Conservation (phyloP, 2,329 filamentous ascomycete species). For the Pochonia chlamydosporia region DNA sequence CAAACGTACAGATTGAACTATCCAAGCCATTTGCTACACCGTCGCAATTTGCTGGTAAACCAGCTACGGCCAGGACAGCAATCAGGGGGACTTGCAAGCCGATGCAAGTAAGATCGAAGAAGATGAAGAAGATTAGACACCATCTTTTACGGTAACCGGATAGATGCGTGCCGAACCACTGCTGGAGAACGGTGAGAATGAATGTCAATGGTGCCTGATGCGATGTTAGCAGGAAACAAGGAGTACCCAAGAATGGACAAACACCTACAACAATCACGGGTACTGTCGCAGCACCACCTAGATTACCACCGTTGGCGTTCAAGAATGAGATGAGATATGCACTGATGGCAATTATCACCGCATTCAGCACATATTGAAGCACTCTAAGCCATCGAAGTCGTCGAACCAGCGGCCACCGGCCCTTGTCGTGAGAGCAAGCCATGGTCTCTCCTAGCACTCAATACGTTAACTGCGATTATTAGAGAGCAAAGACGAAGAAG, state of each 20-base stretch:
- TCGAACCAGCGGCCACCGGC: not conserved
- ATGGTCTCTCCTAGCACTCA: too few species aligned
- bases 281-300: not conserved
- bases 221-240: not conserved
- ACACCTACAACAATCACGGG: not conserved
- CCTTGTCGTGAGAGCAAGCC: not conserved
- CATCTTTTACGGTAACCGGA: not conserved
- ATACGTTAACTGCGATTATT: too few species aligned
- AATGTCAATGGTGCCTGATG: not conserved
- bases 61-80: not conserved
- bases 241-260: not conserved
- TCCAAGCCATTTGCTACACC: not conserved
- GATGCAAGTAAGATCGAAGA: slow-evolving; percentile 1
- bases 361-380: not conserved
- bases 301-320: not conserved
- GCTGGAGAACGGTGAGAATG: not conserved
- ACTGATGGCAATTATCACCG: not conserved
- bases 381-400: not conserved
- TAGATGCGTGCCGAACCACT: not conserved
- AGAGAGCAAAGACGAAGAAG: too few species aligned
- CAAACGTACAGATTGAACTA: not conserved
- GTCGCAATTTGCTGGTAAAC: not conserved
- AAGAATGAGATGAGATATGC: not conserved
- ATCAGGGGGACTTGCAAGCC: not conserved
- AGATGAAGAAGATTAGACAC: slow-evolving; percentile 1